phyloP scores from a whole-genome alignment of 1,284 basidiomycete species.

The Sanghuangporus weigelae region DNA sequence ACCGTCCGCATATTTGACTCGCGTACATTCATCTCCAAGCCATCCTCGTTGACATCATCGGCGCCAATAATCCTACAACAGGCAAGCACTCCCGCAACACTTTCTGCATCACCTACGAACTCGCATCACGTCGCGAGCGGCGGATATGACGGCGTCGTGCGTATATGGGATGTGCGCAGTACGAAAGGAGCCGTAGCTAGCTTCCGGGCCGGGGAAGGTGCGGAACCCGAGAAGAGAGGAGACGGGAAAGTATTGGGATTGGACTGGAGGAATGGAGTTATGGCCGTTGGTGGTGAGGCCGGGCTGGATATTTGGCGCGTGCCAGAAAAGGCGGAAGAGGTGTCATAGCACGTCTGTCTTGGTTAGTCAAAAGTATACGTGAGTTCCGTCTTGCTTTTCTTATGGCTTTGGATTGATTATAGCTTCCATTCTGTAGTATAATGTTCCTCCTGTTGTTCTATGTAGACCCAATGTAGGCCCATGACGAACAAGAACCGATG shows the following conservation, averaged over 20 bases:
- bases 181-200: constrained; percentile 56
- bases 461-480: no score
- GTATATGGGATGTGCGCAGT: constrained; percentile 85
- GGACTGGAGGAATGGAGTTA: constrained; percentile 71
- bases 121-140: constrained; percentile 72
- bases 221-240: constrained; percentile 28
- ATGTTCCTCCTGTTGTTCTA: not conserved
- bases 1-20: constrained; percentile 64
- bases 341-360: not conserved
- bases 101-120: constrained; percentile 50
- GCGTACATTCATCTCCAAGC: constrained; percentile 28
- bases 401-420: not conserved
- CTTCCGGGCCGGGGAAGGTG: constrained; percentile 55
- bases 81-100: constrained; percentile 68
- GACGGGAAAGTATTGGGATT: constrained; percentile 62
- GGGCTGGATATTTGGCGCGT: constrained; percentile 79
- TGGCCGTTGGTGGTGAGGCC: constrained; percentile 80
- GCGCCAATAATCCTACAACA: constrained; percentile 54
- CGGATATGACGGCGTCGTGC: constrained; percentile 76
- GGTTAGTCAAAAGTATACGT: not conserved
- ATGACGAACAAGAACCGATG: no score
- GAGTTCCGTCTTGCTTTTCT: not conserved
- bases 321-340: constrained; percentile 19
- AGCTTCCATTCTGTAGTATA: not conserved
- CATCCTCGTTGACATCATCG: constrained; percentile 32